Evolutionary conservation across 2,329 filamentous ascomycete genomes (phyloP).

Genomic region (Colletotrichum truncatum): DNA sequence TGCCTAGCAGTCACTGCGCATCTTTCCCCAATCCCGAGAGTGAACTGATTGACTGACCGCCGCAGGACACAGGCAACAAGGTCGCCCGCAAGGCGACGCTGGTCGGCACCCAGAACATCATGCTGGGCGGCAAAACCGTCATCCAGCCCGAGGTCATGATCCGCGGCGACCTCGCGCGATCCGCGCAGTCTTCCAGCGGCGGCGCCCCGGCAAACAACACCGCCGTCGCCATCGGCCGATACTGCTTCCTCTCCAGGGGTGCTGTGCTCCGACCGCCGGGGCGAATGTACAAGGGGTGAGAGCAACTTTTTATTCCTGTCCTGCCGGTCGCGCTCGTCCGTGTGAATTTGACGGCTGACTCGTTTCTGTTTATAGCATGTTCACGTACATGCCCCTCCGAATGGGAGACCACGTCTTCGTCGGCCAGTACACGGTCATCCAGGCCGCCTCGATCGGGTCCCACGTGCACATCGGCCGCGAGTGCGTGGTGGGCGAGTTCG

Average conservation of each 20-base stretch:
- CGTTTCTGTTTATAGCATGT: slow-evolving; percentile 49
- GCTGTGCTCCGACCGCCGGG: slow-evolving; percentile 85
- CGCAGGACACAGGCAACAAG: slow-evolving; percentile 95
- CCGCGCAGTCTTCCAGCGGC: slow-evolving; percentile 53
- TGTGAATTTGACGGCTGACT: too few relatives aligned
- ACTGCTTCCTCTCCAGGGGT: slow-evolving; percentile 85
- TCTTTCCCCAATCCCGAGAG: background rate
- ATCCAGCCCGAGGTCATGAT: slow-evolving; percentile 96
- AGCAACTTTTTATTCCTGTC: background rate
- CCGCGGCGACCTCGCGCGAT: slow-evolving; percentile 83
- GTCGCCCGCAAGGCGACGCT: slow-evolving; percentile 92
- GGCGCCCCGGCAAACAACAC: slow-evolving; percentile 61
- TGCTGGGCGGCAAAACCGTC: slow-evolving; percentile 93
- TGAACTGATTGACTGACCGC: background rate
- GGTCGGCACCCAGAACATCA: slow-evolving; percentile 96
- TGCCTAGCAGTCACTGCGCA: too few relatives aligned
- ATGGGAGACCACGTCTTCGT: slow-evolving; percentile 96
- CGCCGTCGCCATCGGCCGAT: slow-evolving; percentile 88
- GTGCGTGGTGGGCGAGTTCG: slow-evolving; percentile 84
- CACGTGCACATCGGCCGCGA: slow-evolving; percentile 87
- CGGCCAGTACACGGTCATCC: slow-evolving; percentile 77
- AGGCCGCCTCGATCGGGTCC: slow-evolving; percentile 83
- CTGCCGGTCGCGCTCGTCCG: too few relatives aligned
- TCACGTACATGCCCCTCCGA: slow-evolving; percentile 88
- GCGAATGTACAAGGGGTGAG: slow-evolving; percentile 78